Evolutionary conservation across 2,329 filamentous ascomycete species (phyloP), one percentile per base, ranked within the genome.

Genomic region (Penicillium glabrum): DNA sequence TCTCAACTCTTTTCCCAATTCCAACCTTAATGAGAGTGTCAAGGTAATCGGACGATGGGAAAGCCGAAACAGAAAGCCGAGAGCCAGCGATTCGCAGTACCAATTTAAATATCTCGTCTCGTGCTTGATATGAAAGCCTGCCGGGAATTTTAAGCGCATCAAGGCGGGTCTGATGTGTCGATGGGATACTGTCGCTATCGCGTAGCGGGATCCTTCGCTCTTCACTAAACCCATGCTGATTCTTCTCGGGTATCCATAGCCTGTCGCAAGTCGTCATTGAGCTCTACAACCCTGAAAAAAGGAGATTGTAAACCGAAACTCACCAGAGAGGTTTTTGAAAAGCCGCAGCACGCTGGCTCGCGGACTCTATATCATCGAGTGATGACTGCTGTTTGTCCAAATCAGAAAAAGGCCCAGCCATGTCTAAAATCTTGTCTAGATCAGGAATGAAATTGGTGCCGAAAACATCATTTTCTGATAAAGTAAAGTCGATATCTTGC

Each of bases 11-110:
- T 47, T 62, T 62, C 13, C 58, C 58, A 19, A 62, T 56, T 0
- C 60, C 60, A 23, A 62, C 48, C 26, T 62, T 62, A 11, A 62
- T 62, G 1, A 62, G 47, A 2, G 60, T 62, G 46, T 62, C 60
- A 10, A 62, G 55, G 16, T 62, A 62, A n/a, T 60, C 58, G 4
- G 55, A 39, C 14, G 60, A 62, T 7, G 60, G 60, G 29, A 62
- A 62, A 1, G 60, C 46, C 5, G 60, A 54, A 13, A 62, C 50
- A 5, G 58, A 58, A 5, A 62, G 44, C 29, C 53, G 54, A 2
- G 58, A 62, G 7, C 58, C 60, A 13, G 54, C 60, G 4, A 49
- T 58, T 21, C 53, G 50, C 16, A 62, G 21, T 1, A 62, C 57
- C 21, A 62, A 29, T 37, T 60, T 60, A 21, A 62, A 54, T 27